Conservation (phyloP, 1,284 basidiomycete species). For the Leucoagaricus sp. region DNA sequence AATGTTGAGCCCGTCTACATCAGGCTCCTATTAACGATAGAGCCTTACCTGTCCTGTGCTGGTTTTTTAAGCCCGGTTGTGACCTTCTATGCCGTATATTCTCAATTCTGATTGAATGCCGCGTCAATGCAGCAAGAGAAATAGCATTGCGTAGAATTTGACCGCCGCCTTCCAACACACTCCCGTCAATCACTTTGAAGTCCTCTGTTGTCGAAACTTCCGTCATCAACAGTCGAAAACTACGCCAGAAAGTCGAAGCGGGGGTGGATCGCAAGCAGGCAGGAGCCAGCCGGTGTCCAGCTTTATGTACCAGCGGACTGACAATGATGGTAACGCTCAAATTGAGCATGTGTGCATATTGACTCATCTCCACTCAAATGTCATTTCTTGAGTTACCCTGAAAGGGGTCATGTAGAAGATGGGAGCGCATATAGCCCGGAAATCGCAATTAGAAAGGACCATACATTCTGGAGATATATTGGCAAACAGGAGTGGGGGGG, state of each 20-base stretch:
- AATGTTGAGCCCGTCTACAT: too few species aligned
- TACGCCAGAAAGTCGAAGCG: background rate
- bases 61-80: conserved; percentile 64
- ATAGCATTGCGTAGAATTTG: conserved; percentile 71
- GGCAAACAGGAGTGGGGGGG: background rate
- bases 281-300: background rate
- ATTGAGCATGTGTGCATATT: too few species aligned
- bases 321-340: background rate
- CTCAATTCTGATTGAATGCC: conserved; percentile 54
- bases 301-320: background rate
- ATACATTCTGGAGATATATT: background rate
- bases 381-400: too few species aligned
- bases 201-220: background rate
- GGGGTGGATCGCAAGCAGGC: background rate
- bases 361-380: too few species aligned
- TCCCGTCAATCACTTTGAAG: conserved; percentile 37
- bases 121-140: conserved; percentile 59
- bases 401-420: too few species aligned
- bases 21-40: conserved; percentile 5
- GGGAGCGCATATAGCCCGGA: too few species aligned
- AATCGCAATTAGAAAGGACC: too few species aligned
- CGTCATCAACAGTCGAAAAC: background rate
- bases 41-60: conserved; percentile 68
- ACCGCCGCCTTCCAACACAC: conserved; percentile 62
- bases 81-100: conserved; percentile 58